These are phyloP conservation scores for Rhizopogon vesiculosus DNA, from an alignment of 768 basidiomycete species.

Conservation along the genomic window DNA sequence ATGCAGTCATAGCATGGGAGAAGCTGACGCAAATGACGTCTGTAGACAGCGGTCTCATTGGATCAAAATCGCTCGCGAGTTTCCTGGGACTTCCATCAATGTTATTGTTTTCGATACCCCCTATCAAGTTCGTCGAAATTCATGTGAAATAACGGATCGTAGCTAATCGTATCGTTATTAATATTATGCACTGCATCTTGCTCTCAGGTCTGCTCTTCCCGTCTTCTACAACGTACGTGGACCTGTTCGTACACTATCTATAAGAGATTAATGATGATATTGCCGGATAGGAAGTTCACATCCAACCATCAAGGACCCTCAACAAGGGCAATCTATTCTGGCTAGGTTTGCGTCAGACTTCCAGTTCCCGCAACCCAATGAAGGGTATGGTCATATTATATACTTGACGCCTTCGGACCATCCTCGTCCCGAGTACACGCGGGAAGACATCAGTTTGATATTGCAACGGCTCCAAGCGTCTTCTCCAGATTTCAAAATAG, in stretches of 20 bases:
- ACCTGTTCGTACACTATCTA: constrained; percentile 2
- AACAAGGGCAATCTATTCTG: constrained; percentile 57
- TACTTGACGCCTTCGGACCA: constrained; percentile 32
- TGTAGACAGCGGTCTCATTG: constrained; percentile 66
- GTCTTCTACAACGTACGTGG: constrained; percentile 55
- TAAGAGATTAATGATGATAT: constrained; percentile 9
- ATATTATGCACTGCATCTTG: constrained; percentile 10
- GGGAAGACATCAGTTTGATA: constrained; percentile 45
- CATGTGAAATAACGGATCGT: neutral
- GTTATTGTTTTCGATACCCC: constrained; percentile 77
- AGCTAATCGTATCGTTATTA: constrained; percentile 6
- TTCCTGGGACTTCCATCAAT: constrained; percentile 60
- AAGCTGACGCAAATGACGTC: neutral
- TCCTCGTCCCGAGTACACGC: constrained; percentile 42
- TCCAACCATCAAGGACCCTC: constrained; percentile 67
- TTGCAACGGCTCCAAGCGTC: constrained; percentile 41
- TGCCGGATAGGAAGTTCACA: constrained; percentile 54
- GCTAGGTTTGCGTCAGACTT: constrained; percentile 62
- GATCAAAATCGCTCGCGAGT: constrained; percentile 67
- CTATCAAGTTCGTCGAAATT: constrained; percentile 51
- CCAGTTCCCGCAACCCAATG: constrained; percentile 45
- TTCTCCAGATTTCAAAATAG: constrained; percentile 13
- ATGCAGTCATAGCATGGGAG: neutral
- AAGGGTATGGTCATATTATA: constrained; percentile 63
- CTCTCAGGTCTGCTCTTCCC: constrained; percentile 54